Evolutionary conservation across 805 yeast species (phyloP), one percentile per base, ranked within the genome.

Genomic region (Candida glaebosa): DNA sequence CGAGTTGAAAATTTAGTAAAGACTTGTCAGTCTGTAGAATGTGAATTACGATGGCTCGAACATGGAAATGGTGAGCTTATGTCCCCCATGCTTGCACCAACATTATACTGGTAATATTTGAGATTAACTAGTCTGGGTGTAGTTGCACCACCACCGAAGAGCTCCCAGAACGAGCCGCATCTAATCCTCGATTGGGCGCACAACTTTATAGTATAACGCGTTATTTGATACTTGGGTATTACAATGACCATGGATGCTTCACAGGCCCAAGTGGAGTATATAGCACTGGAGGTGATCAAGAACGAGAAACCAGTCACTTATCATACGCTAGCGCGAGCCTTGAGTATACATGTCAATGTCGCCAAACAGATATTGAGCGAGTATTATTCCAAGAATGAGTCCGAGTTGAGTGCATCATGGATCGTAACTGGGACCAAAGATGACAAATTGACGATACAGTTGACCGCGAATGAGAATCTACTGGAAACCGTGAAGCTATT

Each of bases 301-400:
- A 40, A 54, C 3, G 47, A 50, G 16, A 46, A 45, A 24, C 54
- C 57, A 18, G 67, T 71, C 33, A 72, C 75, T 1, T 76, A 71
- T 47, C 67, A 67, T 37, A 53, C 66, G 5, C 57, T 74, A 5
- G 59, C 78, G 3, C 57, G 78, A 34, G 60, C 58, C 5, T 49
- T 72, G 39, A 54, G 55, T n/a, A 53, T 75, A 7, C 66, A 69
- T 36, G 64, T 60, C 2, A 36, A 52, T 17, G 61, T 60, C 25
- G 67, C 81, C 12, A 76, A 75, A 49, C 47, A 40, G 18, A 40
- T 65, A 4, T 60, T 77, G 19, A 58, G 58, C 45, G 54, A 64
- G 3, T 76, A 63, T 51, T 71, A 66, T 47, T 46, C 50, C 4
- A 49, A 60, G 25, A 67, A 75, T 47, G 56, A 52, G 40, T 46